A percentile compares a stretch with the other conserved stretches of the same genome.
Evolutionary conservation across 139 green algal genomes (phyloP).

Genomic region (Picochlorum sp.): DNA sequence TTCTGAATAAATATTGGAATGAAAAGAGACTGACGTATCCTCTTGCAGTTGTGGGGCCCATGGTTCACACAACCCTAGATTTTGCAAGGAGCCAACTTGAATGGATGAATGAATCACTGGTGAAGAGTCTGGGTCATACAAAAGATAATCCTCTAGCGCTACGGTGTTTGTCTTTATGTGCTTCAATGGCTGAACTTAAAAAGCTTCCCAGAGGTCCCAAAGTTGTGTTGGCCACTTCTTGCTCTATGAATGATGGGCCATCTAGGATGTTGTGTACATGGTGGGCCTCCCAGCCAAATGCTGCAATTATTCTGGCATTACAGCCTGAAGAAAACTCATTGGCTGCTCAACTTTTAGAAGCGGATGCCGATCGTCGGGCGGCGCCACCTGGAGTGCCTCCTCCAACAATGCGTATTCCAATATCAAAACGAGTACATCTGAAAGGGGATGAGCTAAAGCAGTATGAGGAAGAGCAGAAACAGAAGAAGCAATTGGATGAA

Average conservation of each 20-base stretch:
- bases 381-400: background rate
- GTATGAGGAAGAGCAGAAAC: conserved; percentile 8
- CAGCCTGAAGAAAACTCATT: conserved; percentile 14
- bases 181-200: conserved; percentile 33
- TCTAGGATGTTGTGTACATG: conserved; percentile 63
- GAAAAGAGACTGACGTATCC: conserved; percentile 51
- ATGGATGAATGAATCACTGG: conserved; percentile 68
- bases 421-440: conserved; percentile 46
- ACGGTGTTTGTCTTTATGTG: conserved; percentile 37
- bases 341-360: background rate
- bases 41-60: conserved; percentile 54
- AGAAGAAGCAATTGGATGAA: conserved; percentile 7
- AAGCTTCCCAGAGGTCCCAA: conserved; percentile 36
- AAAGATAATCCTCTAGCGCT: conserved; percentile 56
- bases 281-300: conserved; percentile 59
- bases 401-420: conserved; percentile 32
- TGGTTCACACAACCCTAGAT: conserved; percentile 56
- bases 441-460: conserved; percentile 69
- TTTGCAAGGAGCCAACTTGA: conserved; percentile 68
- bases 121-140: conserved; percentile 36
- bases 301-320: conserved; percentile 69
- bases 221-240: conserved; percentile 72
- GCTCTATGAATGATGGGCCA: conserved; percentile 52
- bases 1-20: conserved; percentile 69
- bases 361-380: no score